Percentiles rank a stretch among this genome's conserved stretches.
Conservation (phyloP, 2,329 filamentous ascomycete species). For the Colletotrichum sojae region DNA sequence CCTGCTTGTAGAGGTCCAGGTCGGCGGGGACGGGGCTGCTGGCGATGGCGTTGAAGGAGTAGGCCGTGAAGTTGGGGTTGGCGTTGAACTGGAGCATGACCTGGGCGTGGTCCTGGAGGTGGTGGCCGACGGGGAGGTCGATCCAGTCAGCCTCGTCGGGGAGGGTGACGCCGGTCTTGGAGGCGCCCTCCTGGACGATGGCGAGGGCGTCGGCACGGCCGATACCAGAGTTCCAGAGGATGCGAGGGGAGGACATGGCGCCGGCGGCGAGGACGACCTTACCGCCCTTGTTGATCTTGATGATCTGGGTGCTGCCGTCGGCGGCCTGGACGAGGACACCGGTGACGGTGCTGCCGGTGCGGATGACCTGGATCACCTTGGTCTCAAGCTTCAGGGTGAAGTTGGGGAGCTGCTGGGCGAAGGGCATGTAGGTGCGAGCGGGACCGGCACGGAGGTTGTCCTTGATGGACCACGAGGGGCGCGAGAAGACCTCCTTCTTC, state of each 20-base stretch:
- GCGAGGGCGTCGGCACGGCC: slow-evolving; percentile 42
- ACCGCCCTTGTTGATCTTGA: slow-evolving; percentile 43
- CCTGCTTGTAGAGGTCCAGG: slow-evolving; percentile 42
- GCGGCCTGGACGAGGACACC: slow-evolving; percentile 43
- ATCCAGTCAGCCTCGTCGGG: slow-evolving; percentile 67
- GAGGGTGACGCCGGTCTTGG: slow-evolving; percentile 59
- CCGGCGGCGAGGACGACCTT: slow-evolving; percentile 45
- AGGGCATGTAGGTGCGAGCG: slow-evolving; percentile 43
- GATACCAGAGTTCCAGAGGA: slow-evolving; percentile 43
- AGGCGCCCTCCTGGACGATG: slow-evolving; percentile 41
- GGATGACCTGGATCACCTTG: slow-evolving; percentile 44
- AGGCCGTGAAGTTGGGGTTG: slow-evolving; percentile 39
- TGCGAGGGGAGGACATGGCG: slow-evolving; percentile 42
- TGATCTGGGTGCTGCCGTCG: slow-evolving; percentile 41
- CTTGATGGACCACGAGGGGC: slow-evolving; percentile 37
- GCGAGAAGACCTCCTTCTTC: slow-evolving; percentile 33
- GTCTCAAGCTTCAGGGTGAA: slow-evolving; percentile 45
- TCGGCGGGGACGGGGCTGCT: slow-evolving; percentile 36
- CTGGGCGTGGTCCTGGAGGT: slow-evolving; percentile 67
- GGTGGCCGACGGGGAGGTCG: slow-evolving; percentile 70
- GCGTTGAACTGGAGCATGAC: slow-evolving; percentile 42
- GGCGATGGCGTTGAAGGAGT: slow-evolving; percentile 38
- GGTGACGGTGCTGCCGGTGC: slow-evolving; percentile 42
- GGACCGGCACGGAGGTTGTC: slow-evolving; percentile 41
- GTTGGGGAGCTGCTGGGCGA: slow-evolving; percentile 43